Evolutionary conservation across 2,329 filamentous ascomycete species (phyloP).

Genomic region (Ophiostoma triangulosporum): DNA sequence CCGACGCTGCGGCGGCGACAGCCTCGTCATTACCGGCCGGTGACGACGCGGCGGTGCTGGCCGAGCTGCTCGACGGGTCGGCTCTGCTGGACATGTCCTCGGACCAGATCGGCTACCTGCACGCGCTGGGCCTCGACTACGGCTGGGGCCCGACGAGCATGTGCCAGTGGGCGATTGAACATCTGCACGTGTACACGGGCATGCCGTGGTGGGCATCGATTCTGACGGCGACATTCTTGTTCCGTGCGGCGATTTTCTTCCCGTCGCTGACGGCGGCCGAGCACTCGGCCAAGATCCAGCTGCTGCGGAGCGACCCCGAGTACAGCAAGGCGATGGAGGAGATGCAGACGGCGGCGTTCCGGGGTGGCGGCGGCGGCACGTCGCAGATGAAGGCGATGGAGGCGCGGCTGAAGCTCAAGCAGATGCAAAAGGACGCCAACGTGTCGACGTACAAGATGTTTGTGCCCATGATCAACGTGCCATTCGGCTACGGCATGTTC

Average conservation of each 20-base stretch:
- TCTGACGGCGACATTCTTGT: constrained; percentile 44
- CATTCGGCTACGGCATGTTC: constrained; percentile 72
- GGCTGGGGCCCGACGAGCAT: constrained; percentile 65
- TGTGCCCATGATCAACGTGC: constrained; percentile 42
- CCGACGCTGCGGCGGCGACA: constrained; percentile 13
- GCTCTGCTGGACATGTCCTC: constrained; percentile 44
- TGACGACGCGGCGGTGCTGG: constrained; percentile 4
- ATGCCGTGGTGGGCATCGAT: constrained; percentile 77
- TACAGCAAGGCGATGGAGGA: constrained; percentile 37
- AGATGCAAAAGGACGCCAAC: constrained; percentile 40
- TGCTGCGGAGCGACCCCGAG: constrained; percentile 29
- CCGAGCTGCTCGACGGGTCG: constrained; percentile 21
- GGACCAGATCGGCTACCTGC: constrained; percentile 73
- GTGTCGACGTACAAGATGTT: constrained; percentile 37
- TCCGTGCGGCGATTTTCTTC: constrained; percentile 54
- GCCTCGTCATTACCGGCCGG: constrained; percentile 12
- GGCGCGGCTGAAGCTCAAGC: constrained; percentile 30
- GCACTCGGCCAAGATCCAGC: constrained; percentile 44
- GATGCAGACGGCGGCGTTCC: constrained; percentile 18
- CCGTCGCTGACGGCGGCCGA: constrained; percentile 50
- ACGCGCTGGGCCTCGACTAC: constrained; percentile 72
- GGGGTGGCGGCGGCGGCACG: constrained; percentile 19
- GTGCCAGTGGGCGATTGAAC: constrained; percentile 67
- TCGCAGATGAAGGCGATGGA: constrained; percentile 35
- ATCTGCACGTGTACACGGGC: constrained; percentile 62